Conservation (phyloP, 345 rosid species). For the Lepidium didymum region DNA sequence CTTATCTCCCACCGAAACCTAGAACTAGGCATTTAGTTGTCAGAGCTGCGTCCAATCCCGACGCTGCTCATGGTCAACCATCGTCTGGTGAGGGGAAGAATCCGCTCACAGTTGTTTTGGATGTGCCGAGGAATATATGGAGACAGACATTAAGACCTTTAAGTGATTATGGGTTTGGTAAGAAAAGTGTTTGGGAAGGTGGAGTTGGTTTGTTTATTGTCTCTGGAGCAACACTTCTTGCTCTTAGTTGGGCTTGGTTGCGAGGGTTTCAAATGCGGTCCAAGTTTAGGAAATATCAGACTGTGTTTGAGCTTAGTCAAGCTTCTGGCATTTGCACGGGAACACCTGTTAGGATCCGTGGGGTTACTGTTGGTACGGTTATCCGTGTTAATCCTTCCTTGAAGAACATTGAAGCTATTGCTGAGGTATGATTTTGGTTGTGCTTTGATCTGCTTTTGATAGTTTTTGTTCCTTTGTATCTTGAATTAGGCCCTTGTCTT, state of each 20-base stretch:
- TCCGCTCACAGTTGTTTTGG: slow-evolving; percentile 58
- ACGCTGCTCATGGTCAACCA: slow-evolving; percentile 41
- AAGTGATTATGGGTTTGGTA: slow-evolving; percentile 90
- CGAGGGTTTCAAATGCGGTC: slow-evolving; percentile 75
- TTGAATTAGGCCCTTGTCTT: not conserved
- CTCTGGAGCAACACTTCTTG: slow-evolving; percentile 77
- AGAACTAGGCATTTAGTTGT: slow-evolving; percentile 28
- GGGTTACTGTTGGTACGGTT: slow-evolving; percentile 85
- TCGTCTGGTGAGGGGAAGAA: slow-evolving; percentile 41
- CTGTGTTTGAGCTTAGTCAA: slow-evolving; percentile 73
- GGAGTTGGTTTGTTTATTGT: slow-evolving; percentile 94
- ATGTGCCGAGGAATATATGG: slow-evolving; percentile 70
- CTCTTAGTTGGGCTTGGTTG: slow-evolving; percentile 90
- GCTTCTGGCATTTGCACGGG: slow-evolving; percentile 91
- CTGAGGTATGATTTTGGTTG: slow-evolving; percentile 50
- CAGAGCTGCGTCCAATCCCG: slow-evolving; percentile 47
- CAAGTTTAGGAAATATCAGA: slow-evolving; percentile 74
- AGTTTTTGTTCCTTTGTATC: not conserved
- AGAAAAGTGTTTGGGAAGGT: slow-evolving; percentile 95
- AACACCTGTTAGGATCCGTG: slow-evolving; percentile 94
- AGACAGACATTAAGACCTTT: slow-evolving; percentile 71
- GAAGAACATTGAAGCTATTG: slow-evolving; percentile 83
- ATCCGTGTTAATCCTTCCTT: slow-evolving; percentile 87
- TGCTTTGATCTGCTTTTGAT: not conserved
- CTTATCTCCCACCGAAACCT: slow-evolving; percentile 48